A percentile compares a stretch with the other conserved stretches of the same genome.
These are phyloP conservation scores for Bipolaris oryzae DNA, from an alignment of 2,329 filamentous ascomycete genomes.

Conservation along the genomic window DNA sequence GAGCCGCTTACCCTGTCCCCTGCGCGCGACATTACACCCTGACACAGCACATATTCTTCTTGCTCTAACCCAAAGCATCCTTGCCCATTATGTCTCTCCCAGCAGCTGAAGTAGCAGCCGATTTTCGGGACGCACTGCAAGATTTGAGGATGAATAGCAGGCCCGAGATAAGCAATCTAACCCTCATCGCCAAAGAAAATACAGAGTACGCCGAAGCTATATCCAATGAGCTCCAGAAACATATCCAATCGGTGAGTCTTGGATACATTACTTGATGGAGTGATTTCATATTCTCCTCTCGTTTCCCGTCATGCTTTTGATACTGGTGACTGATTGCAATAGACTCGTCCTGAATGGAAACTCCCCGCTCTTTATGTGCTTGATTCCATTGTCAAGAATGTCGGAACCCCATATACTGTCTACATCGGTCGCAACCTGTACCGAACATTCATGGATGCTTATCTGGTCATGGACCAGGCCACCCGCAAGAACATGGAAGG, in stretches of 20 bases:
- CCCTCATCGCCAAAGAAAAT: conserved; percentile 95
- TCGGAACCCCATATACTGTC: conserved; percentile 94
- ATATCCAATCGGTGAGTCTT: conserved; percentile 87
- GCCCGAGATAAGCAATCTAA: conserved; percentile 96
- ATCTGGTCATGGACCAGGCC: conserved; percentile 81
- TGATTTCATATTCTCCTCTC: not conserved
- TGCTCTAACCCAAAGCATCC: conserved; percentile 32
- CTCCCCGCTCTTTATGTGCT: conserved; percentile 95
- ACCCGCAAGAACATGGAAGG: conserved; percentile 93
- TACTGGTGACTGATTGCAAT: conserved; percentile 31
- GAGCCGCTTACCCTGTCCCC: conserved; percentile 28
- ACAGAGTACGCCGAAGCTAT: conserved; percentile 95
- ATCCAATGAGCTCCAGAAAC: conserved; percentile 85
- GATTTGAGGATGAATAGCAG: conserved; percentile 90
- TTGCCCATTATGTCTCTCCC: conserved; percentile 66
- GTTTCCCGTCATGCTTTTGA: not conserved
- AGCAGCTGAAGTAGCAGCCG: conserved; percentile 88
- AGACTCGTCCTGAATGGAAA: conserved; percentile 89
- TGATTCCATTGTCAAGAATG: conserved; percentile 98
- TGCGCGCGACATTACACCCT: conserved; percentile 23
- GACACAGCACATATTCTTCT: conserved; percentile 16
- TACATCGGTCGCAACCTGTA: conserved; percentile 93
- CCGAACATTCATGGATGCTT: conserved; percentile 95
- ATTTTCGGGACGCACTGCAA: conserved; percentile 91
- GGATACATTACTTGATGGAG: conserved; percentile 1